Percentiles rank a stretch among this genome's conserved stretches.
Evolutionary conservation across 805 yeast species (phyloP).

Genomic region (Zygotorulaspora chibaensis): DNA sequence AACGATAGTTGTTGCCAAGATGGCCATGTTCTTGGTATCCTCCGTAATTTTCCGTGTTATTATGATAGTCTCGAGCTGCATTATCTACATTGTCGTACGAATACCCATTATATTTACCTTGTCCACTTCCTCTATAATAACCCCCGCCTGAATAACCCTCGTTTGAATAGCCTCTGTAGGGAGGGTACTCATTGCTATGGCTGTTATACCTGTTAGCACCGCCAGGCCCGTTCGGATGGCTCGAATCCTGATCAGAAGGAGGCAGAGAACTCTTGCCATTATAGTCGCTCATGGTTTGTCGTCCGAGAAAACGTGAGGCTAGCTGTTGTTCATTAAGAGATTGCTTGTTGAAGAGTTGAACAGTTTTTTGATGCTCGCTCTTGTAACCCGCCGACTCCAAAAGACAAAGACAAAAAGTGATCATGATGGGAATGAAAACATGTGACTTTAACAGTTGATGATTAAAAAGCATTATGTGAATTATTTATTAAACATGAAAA

Average conservation of each 20-base stretch:
- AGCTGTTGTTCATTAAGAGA: too few relatives aligned
- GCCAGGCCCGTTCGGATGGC: not conserved
- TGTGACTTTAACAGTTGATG: too few relatives aligned
- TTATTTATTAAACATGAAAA: not conserved
- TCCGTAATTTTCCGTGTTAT: not conserved
- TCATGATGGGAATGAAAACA: too few relatives aligned
- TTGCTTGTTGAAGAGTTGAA: too few relatives aligned
- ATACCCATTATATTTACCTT: conserved; percentile 1
- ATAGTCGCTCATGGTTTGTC: not conserved
- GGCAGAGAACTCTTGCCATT: not conserved
- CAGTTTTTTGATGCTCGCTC: too few relatives aligned
- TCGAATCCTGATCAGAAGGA: not conserved
- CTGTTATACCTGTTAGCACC: conserved; percentile 5
- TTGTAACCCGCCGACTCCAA: too few relatives aligned
- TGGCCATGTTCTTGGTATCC: not conserved
- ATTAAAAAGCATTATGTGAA: not conserved
- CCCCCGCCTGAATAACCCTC: conserved; percentile 9
- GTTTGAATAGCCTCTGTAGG: too few relatives aligned
- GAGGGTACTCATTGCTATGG: conserved; percentile 1
- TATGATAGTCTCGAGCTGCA: not conserved
- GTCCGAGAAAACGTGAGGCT: too few relatives aligned
- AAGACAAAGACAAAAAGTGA: too few relatives aligned
- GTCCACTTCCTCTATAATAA: conserved; percentile 9
- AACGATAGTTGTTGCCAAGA: conserved; percentile 5
- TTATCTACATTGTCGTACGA: conserved; percentile 1